A percentile compares a stretch with the other conserved stretches of the same genome.
phyloP scores from a whole-genome alignment of 352 stramenopile species.

The Globisporangium radiosum region DNA sequence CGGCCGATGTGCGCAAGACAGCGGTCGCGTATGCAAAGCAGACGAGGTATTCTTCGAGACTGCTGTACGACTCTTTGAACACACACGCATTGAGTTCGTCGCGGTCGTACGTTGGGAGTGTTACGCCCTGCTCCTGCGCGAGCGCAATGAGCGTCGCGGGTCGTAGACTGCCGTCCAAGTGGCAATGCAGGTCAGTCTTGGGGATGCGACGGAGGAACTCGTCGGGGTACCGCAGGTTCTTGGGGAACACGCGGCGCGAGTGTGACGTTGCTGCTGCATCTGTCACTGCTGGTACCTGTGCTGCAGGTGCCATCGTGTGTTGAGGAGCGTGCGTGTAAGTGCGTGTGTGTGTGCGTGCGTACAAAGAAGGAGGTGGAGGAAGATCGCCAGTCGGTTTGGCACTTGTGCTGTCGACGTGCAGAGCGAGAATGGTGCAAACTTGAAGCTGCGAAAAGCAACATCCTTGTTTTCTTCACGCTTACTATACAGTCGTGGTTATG shows the following conservation, averaged over 20 bases:
- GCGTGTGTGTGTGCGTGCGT: background rate
- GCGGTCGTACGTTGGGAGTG: conserved; percentile 73
- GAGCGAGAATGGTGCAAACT: too few relatives aligned
- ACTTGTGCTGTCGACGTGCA: too few relatives aligned
- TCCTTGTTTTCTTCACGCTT: too few relatives aligned
- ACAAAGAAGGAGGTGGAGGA: too few relatives aligned
- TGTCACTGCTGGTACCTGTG: background rate
- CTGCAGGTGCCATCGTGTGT: background rate
- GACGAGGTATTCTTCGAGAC: conserved; percentile 76
- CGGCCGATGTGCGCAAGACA: conserved; percentile 47
- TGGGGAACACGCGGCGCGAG: conserved; percentile 27
- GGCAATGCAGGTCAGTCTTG: conserved; percentile 85
- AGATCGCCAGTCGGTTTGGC: too few relatives aligned
- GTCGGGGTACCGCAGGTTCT: conserved; percentile 53
- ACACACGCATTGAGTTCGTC: conserved; percentile 45
- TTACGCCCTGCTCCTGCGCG: conserved; percentile 56
- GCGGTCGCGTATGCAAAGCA: conserved; percentile 76
- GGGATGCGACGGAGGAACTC: conserved; percentile 66
- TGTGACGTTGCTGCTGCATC: background rate
- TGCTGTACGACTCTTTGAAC: conserved; percentile 81
- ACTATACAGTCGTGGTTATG: too few relatives aligned
- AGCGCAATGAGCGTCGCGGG: conserved; percentile 81
- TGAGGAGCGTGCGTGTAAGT: background rate
- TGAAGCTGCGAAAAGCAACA: too few relatives aligned
- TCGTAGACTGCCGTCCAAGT: conserved; percentile 81